phyloP scores from a whole-genome alignment of 257 asterid genomes.

The Perilla frutescens region DNA sequence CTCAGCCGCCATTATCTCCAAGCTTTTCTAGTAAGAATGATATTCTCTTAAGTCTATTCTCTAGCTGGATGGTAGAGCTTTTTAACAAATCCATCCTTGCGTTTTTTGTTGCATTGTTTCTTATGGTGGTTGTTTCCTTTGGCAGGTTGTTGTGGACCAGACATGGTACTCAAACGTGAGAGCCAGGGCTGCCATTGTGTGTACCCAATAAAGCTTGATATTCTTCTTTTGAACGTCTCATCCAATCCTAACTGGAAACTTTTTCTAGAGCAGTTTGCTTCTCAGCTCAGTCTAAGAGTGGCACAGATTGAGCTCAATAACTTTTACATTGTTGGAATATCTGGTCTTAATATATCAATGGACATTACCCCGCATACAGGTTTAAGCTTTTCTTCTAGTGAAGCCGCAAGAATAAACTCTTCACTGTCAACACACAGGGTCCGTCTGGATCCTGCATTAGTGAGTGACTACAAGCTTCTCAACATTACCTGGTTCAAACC shows the following conservation, averaged over 20 bases:
- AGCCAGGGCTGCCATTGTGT: constrained; percentile 84
- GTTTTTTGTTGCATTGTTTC: constrained; percentile 2
- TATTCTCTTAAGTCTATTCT: constrained; percentile 28
- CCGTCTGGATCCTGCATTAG: constrained; percentile 73
- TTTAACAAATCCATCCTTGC: neutral
- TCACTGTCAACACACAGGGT: constrained; percentile 68
- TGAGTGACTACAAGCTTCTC: constrained; percentile 82
- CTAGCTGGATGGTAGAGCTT: neutral
- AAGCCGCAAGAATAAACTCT: constrained; percentile 69
- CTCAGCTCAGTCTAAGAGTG: constrained; percentile 64
- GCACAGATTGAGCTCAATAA: constrained; percentile 93
- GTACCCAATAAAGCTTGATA: constrained; percentile 84
- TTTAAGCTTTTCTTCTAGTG: constrained; percentile 67
- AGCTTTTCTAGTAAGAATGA: constrained; percentile 67
- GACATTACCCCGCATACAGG: constrained; percentile 82
- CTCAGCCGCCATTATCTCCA: constrained; percentile 92
- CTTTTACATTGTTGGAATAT: constrained; percentile 75
- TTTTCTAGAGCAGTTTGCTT: constrained; percentile 79
- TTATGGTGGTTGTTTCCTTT: constrained; percentile 29
- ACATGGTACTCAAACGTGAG: constrained; percentile 79
- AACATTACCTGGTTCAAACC: constrained; percentile 83
- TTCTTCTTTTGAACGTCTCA: constrained; percentile 84
- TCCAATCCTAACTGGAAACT: constrained; percentile 80
- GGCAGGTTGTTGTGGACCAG: constrained; percentile 89
- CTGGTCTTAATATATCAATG: constrained; percentile 94